Percentiles rank a stretch among this genome's conserved stretches.
phyloP scores from a whole-genome alignment of 305 asterid genomes.

The Fraxinus platypoda region DNA sequence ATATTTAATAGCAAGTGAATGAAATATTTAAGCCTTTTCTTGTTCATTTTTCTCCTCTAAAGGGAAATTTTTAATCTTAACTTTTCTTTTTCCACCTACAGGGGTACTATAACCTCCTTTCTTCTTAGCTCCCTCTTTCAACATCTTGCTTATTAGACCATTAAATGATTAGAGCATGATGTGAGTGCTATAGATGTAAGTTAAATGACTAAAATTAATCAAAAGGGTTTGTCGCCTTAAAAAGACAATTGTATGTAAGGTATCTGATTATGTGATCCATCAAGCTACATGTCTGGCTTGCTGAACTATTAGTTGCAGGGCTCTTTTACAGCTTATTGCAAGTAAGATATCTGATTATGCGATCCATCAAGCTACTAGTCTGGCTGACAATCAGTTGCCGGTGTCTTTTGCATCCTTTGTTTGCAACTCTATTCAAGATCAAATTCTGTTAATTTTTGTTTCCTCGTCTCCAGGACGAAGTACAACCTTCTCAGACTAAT shows the following conservation, averaged over 20 bases:
- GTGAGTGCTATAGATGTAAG: not conserved
- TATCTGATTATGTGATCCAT: not conserved
- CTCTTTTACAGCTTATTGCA: not conserved
- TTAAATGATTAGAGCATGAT: not conserved
- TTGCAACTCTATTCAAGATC: not conserved
- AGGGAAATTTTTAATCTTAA: not conserved
- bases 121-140: not conserved
- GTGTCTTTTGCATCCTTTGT: not conserved
- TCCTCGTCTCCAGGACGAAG: constrained; percentile 30
- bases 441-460: not conserved
- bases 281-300: not conserved
- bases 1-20: not conserved
- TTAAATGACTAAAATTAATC: not conserved
- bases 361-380: not conserved
- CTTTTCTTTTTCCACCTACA: not conserved
- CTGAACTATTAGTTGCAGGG: not conserved
- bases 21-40: not conserved
- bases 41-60: not conserved
- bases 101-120: not conserved
- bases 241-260: not conserved
- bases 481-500: constrained; percentile 26
- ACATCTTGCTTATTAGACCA: not conserved
- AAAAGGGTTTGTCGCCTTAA: not conserved
- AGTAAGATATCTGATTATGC: not conserved
- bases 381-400: not conserved